Evolutionary conservation across 768 basidiomycete species (phyloP).

Genomic region (Clitopilus passeckerianus): DNA sequence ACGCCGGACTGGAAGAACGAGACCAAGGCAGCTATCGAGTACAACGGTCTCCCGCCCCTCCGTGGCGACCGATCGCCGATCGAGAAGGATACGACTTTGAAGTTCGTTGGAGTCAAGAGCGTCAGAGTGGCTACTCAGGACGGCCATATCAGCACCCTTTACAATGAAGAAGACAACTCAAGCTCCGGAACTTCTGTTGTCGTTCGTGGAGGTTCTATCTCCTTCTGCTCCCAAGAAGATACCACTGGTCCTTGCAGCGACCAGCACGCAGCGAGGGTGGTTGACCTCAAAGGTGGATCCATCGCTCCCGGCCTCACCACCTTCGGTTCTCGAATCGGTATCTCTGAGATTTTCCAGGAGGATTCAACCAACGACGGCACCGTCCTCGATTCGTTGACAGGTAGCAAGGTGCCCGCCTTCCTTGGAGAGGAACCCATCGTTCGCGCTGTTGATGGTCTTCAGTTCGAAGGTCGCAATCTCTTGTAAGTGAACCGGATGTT

Average conservation of each 20-base stretch:
- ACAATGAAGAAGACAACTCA: slow-evolving; percentile 14
- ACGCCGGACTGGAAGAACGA: slow-evolving; percentile 61
- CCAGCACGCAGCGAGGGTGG: slow-evolving; percentile 19
- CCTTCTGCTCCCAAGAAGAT: slow-evolving; percentile 45
- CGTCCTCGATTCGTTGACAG: slow-evolving; percentile 45
- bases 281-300: slow-evolving; percentile 71
- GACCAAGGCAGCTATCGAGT: slow-evolving; percentile 47
- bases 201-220: slow-evolving; percentile 44
- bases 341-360: slow-evolving; percentile 66
- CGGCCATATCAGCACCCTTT: slow-evolving; percentile 24
- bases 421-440: slow-evolving; percentile 41
- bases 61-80: not conserved
- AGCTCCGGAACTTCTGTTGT: slow-evolving; percentile 31
- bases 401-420: slow-evolving; percentile 27
- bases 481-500: slow-evolving; percentile 28
- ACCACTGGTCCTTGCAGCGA: slow-evolving; percentile 17
- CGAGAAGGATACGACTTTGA: slow-evolving; percentile 8
- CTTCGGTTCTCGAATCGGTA: slow-evolving; percentile 59
- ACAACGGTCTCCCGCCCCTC: slow-evolving; percentile 69
- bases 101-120: slow-evolving; percentile 62
- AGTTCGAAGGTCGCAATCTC: slow-evolving; percentile 46
- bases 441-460: slow-evolving; percentile 60
- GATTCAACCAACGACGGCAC: slow-evolving; percentile 61
- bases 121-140: slow-evolving; percentile 28
- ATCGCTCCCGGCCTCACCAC: slow-evolving; percentile 64